A percentile compares a stretch with the other conserved stretches of the same genome.
These are phyloP conservation scores for Aspergillus intermedius DNA, from an alignment of 2,329 filamentous ascomycete genomes.

Conservation along the genomic window DNA sequence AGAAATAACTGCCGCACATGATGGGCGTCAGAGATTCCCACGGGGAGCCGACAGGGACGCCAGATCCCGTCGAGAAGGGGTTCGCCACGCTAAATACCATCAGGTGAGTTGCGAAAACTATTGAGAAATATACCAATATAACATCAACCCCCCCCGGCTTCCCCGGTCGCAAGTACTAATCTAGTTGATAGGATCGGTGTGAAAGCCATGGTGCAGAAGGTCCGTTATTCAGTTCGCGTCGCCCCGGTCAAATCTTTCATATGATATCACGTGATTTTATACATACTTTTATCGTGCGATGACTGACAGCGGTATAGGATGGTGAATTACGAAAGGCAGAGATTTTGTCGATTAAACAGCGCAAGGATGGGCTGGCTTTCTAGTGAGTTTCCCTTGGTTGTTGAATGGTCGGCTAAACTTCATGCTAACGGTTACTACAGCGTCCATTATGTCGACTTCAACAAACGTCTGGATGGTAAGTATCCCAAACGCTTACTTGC, in stretches of 20 bases:
- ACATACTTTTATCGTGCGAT: background rate
- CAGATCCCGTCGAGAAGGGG: constrained; percentile 63
- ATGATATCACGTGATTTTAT: constrained; percentile 27
- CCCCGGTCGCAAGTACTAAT: constrained; percentile 31
- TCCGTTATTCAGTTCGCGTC: constrained; percentile 42
- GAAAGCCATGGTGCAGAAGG: constrained; percentile 65
- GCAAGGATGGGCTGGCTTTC: constrained; percentile 80
- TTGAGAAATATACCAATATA: background rate
- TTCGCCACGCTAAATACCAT: constrained; percentile 80
- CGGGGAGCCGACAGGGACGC: constrained; percentile 48
- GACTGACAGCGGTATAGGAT: constrained; percentile 46
- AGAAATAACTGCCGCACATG: constrained; percentile 9
- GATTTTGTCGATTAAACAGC: constrained; percentile 87
- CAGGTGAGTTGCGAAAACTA: constrained; percentile 48
- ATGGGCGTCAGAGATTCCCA: constrained; percentile 54
- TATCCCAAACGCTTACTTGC: constrained; percentile 12
- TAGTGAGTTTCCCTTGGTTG: constrained; percentile 47
- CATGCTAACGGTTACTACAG: constrained; percentile 21
- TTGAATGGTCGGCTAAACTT: background rate
- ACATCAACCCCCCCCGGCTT: constrained; percentile 15
- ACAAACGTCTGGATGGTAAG: constrained; percentile 65
- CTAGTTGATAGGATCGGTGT: constrained; percentile 53
- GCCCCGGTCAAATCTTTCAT: constrained; percentile 8
- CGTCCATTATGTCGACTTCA: constrained; percentile 97
- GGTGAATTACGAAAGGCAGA: constrained; percentile 85